Percentiles rank a stretch among this genome's conserved stretches.
Evolutionary conservation across 2,329 filamentous ascomycete species (phyloP).

Genomic region (Penicillium decumbens): DNA sequence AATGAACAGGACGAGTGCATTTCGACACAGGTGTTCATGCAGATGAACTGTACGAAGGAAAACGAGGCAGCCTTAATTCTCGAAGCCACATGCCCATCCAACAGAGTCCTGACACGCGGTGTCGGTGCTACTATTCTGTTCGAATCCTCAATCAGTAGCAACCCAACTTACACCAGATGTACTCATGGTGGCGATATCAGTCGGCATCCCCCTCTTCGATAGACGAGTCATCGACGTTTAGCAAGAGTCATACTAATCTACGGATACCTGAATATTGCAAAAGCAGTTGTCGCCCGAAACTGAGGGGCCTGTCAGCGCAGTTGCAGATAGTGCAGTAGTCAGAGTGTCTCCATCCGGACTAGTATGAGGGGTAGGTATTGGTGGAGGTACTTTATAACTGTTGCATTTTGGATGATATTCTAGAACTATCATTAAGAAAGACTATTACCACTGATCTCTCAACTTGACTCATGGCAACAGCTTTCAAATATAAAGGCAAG

Average conservation of each 20-base stretch:
- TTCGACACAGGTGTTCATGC: conserved; percentile 16
- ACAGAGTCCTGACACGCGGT: conserved; percentile 16
- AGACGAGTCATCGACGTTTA: not conserved
- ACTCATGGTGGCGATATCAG: not conserved
- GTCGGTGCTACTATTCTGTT: not conserved
- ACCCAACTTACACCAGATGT: not conserved
- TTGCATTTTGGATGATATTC: not conserved
- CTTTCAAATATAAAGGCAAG: too few relatives aligned
- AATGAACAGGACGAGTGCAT: not conserved
- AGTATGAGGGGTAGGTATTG: conserved; percentile 22
- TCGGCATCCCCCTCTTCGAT: not conserved
- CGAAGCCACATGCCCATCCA: conserved; percentile 24
- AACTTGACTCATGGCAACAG: too few relatives aligned
- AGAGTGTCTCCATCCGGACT: conserved; percentile 22
- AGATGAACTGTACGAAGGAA: conserved; percentile 17
- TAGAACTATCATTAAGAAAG: too few relatives aligned
- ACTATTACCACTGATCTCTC: too few relatives aligned
- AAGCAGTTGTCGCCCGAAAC: not conserved
- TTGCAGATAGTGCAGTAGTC: conserved; percentile 9
- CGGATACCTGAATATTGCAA: not conserved
- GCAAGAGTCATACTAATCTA: conserved; percentile 2
- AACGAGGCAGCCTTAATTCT: conserved; percentile 12
- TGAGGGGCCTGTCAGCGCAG: conserved; percentile 7
- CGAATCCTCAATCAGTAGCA: not conserved
- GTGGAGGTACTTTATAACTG: conserved; percentile 1